Conservation (phyloP, 768 basidiomycete genomes). For the Tricholoma sp. region DNA sequence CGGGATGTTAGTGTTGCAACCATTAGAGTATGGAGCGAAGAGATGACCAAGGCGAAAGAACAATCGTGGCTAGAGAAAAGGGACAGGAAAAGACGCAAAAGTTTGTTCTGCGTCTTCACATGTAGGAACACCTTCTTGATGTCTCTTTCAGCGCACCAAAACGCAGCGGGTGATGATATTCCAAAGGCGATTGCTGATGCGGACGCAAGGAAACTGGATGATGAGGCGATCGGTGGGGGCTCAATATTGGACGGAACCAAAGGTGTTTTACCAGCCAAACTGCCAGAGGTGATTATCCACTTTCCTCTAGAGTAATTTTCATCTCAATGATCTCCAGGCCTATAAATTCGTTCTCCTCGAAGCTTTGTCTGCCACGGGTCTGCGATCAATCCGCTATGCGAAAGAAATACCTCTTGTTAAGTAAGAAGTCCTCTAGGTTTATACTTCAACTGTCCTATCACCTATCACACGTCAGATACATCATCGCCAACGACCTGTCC, state of each 20-base stretch:
- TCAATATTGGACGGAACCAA: not conserved
- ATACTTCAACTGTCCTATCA: not conserved
- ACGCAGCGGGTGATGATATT: constrained; percentile 5
- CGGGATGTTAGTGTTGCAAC: constrained; percentile 89
- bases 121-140: not conserved
- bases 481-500: constrained; percentile 93
- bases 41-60: constrained; percentile 57
- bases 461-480: constrained; percentile 49
- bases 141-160: not conserved
- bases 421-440: constrained; percentile 37
- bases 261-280: constrained; percentile 3
- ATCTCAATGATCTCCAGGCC: constrained; percentile 21
- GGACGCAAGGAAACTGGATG: not conserved
- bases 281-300: constrained; percentile 10
- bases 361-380: constrained; percentile 92
- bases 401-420: constrained; percentile 91
- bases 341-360: constrained; percentile 81
- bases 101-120: constrained; percentile 25
- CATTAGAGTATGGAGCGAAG: constrained; percentile 85
- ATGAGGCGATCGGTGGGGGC: not conserved
- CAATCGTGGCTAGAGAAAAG: constrained; percentile 52
- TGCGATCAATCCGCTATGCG: constrained; percentile 94
- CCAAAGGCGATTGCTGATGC: not conserved
- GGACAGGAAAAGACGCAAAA: constrained; percentile 38
- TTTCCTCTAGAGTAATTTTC: not conserved